A percentile compares a stretch with the other conserved stretches of the same genome.
Conservation (phyloP, 352 stramenopile genomes). For the Pythium sp. region DNA sequence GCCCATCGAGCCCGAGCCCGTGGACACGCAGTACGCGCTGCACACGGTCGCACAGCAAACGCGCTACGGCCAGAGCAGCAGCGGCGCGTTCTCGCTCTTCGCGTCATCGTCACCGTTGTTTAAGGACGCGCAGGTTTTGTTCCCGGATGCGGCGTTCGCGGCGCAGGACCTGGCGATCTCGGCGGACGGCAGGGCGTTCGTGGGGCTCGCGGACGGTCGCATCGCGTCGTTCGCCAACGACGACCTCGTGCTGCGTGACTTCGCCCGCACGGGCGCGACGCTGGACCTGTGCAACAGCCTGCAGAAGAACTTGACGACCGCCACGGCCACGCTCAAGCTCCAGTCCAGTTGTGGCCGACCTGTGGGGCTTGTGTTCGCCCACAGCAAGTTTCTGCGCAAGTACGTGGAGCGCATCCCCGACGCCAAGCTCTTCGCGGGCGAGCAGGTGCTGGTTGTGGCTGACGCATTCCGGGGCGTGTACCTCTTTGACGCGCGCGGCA, state of each 20-base stretch:
- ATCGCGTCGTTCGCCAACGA: slow-evolving; percentile 37
- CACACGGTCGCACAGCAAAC: slow-evolving; percentile 40
- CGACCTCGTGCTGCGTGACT: slow-evolving; percentile 37
- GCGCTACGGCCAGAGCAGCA: slow-evolving; percentile 24
- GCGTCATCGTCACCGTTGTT: slow-evolving; percentile 18
- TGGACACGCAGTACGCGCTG: slow-evolving; percentile 33
- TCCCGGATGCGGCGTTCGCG: slow-evolving; percentile 33
- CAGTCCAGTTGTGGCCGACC: slow-evolving; percentile 50
- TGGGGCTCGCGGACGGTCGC: slow-evolving; percentile 51
- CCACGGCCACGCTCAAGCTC: slow-evolving; percentile 19
- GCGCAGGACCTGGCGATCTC: slow-evolving; percentile 48
- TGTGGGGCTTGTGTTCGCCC: slow-evolving; percentile 44
- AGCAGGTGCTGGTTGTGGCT: slow-evolving; percentile 58
- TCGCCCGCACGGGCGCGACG: slow-evolving; percentile 43
- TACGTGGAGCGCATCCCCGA: slow-evolving; percentile 45
- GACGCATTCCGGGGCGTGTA: slow-evolving; percentile 61
- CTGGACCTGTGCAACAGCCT: slow-evolving; percentile 24
- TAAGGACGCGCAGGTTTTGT: slow-evolving; percentile 29
- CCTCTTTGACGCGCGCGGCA: slow-evolving; percentile 51
- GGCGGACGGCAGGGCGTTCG: slow-evolving; percentile 41
- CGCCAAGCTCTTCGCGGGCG: slow-evolving; percentile 34
- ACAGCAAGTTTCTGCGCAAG: slow-evolving; percentile 32
- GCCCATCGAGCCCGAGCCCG: slow-evolving; percentile 32
- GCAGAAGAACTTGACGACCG: not conserved
- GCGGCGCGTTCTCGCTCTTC: not conserved